These are phyloP conservation scores for Themeda triandra DNA, from an alignment of 176 grass and related monocot genomes.

Conservation along the genomic window DNA sequence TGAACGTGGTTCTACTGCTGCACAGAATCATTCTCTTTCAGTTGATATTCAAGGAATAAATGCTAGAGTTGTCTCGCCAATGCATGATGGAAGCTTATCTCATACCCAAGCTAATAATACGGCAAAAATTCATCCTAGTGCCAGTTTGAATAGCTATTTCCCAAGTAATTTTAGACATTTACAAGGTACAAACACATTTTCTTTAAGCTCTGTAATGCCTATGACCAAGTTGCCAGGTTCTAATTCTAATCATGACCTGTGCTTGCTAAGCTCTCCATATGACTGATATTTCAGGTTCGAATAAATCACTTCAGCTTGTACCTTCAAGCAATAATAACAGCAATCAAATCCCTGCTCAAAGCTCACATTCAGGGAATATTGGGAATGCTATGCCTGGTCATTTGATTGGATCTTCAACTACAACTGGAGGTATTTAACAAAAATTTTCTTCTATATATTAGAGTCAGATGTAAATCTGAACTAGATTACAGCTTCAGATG, in stretches of 20 bases:
- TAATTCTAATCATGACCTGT: conserved; percentile 62
- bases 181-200: conserved; percentile 39
- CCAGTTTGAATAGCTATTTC: conserved; percentile 34
- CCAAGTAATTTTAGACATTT: conserved; percentile 46
- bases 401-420: conserved; percentile 39
- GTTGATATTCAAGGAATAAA: conserved; percentile 53
- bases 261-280: conserved; percentile 39
- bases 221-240: conserved; percentile 43
- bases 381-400: conserved; percentile 29
- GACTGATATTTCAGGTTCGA: conserved; percentile 43
- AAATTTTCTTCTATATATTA: neutral
- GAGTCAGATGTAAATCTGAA: neutral
- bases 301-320: conserved; percentile 37
- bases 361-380: conserved; percentile 25
- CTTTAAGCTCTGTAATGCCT: conserved; percentile 45
- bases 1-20: conserved; percentile 34
- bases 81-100: conserved; percentile 44
- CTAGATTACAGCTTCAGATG: neutral
- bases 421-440: conserved; percentile 28
- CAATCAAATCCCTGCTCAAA: conserved; percentile 33
- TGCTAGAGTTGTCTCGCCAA: conserved; percentile 33
- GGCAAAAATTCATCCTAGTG: conserved; percentile 28
- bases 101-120: conserved; percentile 41
- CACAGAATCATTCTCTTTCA: conserved; percentile 38
- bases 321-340: conserved; percentile 30